Base-by-base conservation (phyloP, 805 yeast species). In the Hanseniaspora meyeri region DNA sequence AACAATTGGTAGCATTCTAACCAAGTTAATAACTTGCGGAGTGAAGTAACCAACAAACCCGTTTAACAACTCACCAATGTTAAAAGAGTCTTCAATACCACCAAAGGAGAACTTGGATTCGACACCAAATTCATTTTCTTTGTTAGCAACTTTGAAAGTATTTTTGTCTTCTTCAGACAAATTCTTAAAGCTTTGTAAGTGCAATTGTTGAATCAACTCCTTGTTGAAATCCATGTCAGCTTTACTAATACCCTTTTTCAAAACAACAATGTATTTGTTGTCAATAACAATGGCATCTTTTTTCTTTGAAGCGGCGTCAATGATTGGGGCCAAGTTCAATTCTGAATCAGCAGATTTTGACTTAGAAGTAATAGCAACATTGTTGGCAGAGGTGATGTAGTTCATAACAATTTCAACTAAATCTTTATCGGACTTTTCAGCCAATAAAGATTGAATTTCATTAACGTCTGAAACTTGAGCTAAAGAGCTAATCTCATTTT, bases 31-130 rank as follows among this genome's bases (percentile, higher is more conserved):
- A 55, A 88, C 82, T 54, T 80, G 79, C 51, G 82, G 83, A 62
- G 86, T 77, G 76, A 93, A 88, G 70, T 75, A 77, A 59, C 96
- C 98, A 53, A 90, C 74, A 75, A 90, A 91, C 62, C 97, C 98
- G 59, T 73, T 72, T 66, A 87, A 70, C 45, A 69, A 60, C 57
- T 75, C 74, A 58, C 74, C 81, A 61, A 88, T 75, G 65, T 77
- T 67, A 73, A 85, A 87, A 27, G 75, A 65, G 66, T 82, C 85
- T 57, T 76, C 67, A 60, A 82, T 72, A 62, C 87, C 86, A 62
- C 83, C 83, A 29, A 54, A 53, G 16, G 56, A 10, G 19, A 51
- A 36, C 8, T 48, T 46, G 47, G 66, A 61, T 31, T 51, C 49
- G 27, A 55, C 38, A n/a, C 58, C 59, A 32, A 58, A 57, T 16